Conservation (phyloP, 2,329 filamentous ascomycete genomes). For the Colletotrichum melonis region DNA sequence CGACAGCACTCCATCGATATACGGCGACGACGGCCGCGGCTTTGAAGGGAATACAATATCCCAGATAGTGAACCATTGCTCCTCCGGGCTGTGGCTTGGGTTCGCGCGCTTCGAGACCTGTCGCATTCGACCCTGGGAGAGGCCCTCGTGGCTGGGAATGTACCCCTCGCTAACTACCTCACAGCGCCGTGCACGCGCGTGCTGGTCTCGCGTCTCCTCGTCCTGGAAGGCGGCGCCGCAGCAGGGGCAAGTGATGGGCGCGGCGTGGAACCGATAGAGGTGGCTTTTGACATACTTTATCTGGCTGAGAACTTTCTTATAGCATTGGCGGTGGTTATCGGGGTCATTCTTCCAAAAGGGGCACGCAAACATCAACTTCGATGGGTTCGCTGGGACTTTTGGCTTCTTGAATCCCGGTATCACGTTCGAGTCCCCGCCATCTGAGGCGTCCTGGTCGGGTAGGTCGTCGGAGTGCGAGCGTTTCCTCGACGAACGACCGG, state of each 20-base stretch:
- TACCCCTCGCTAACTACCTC: neutral
- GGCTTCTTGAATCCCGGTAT: neutral
- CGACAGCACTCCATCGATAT: slow-evolving; percentile 36
- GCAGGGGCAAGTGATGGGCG: slow-evolving; percentile 42
- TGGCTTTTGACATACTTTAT: slow-evolving; percentile 47
- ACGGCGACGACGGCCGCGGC: slow-evolving; percentile 39
- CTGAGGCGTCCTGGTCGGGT: neutral
- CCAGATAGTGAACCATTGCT: slow-evolving; percentile 45
- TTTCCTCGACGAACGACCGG: slow-evolving; percentile 12
- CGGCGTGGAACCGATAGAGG: slow-evolving; percentile 40
- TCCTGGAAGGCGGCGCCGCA: slow-evolving; percentile 40
- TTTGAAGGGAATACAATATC: slow-evolving; percentile 40
- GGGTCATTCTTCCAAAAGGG: slow-evolving; percentile 46
- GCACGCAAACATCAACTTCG: slow-evolving; percentile 38
- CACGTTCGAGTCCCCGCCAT: neutral
- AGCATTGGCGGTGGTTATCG: slow-evolving; percentile 41
- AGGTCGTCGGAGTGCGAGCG: slow-evolving; percentile 1
- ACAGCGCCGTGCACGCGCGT: slow-evolving; percentile 32
- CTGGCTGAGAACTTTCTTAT: slow-evolving; percentile 40
- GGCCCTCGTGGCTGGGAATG: neutral
- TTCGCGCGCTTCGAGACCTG: slow-evolving; percentile 35
- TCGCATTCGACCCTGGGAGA: slow-evolving; percentile 35
- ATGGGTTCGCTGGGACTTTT: neutral
- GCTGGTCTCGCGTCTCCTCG: slow-evolving; percentile 37
- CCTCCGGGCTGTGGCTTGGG: slow-evolving; percentile 37